Percentiles rank a stretch among this genome's conserved stretches.
Evolutionary conservation across 306 rosid genomes (phyloP).

Genomic region (Quercus engelmannii): DNA sequence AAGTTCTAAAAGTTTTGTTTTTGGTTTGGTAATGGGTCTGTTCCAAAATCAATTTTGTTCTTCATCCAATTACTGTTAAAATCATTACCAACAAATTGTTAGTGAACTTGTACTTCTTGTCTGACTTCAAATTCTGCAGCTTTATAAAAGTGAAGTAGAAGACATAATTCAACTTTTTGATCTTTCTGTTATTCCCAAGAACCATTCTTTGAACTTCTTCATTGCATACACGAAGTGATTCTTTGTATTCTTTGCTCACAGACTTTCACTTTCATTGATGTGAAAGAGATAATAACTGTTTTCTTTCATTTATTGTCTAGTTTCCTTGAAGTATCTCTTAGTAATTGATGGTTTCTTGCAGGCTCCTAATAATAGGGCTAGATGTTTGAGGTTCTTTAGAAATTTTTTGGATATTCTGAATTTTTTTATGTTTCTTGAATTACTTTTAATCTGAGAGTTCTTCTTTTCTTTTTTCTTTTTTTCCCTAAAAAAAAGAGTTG

Average conservation of each 20-base stretch:
- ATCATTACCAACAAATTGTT: not conserved
- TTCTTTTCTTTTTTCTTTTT: not conserved
- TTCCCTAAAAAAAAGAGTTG: no score
- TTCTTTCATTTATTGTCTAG: slow-evolving; percentile 13
- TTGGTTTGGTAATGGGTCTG: not conserved
- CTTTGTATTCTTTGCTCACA: slow-evolving; percentile 82
- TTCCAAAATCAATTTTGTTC: not conserved
- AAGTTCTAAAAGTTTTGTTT: no score
- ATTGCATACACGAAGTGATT: slow-evolving; percentile 68
- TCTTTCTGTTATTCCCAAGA: slow-evolving; percentile 79
- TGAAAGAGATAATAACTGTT: slow-evolving; percentile 20
- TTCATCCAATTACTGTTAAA: not conserved
- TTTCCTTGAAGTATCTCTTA: slow-evolving; percentile 7
- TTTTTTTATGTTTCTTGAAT: slow-evolving; percentile 47
- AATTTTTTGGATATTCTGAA: slow-evolving; percentile 86
- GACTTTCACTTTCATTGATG: slow-evolving; percentile 91
- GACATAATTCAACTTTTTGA: slow-evolving; percentile 90
- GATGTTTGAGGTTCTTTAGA: slow-evolving; percentile 77
- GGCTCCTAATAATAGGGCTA: slow-evolving; percentile 75
- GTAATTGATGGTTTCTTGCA: slow-evolving; percentile 44
- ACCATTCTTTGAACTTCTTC: slow-evolving; percentile 55
- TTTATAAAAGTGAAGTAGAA: slow-evolving; percentile 90
- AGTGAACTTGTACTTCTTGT: slow-evolving; percentile 4
- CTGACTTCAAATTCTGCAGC: slow-evolving; percentile 50
- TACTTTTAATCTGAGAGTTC: not conserved